Base-by-base conservation (phyloP, 2,329 filamentous ascomycete species). In the Trichophyton mentagrophytes region DNA sequence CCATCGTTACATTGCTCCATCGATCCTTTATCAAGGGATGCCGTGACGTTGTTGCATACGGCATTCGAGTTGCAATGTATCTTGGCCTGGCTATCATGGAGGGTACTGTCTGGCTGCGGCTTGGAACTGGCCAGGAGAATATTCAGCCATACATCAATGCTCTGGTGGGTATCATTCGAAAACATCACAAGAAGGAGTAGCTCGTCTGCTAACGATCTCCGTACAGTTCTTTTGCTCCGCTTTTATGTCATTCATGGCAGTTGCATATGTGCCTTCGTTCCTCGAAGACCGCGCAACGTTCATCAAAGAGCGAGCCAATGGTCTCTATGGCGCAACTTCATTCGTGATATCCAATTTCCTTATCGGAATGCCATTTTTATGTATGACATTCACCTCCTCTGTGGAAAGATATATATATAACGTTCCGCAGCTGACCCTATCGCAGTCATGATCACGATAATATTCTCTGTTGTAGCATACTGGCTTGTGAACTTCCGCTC, bases 101-200 rank as follows among this genome's bases (percentile, higher is more conserved):
- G 86, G 89, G 90, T 3, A 95, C 90, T 0, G 87, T 95, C 11
- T 95, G 88, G 85, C 76, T 95, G 13, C 83, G 89, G 4, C 78
- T 95, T 2, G 75, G 80, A 3, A 79, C 85, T 0, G 76, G 79
- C 0, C 89, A 95, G 69, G 76, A 80, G 61, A 86, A 87, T 62
- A 92, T 95, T 66, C 86, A 89, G 67, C 84, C 89, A 0, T 88
- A 89, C 67, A 89, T 85, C 72, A 95, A 95, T 70, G 87, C 88
- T 56, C 87, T 95, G 65, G 79, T 79, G 67, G 69, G 77, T 68
- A 25, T 7, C 20, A 42, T 5, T 22, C 47, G 47, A 11, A n/a
- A 56, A 7, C 8, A 27, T 47, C 8, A 44, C 8, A 44, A 20
- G 17, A 49, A 56, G 15, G 6, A 47, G 7, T 17, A 7, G 13